Percentiles rank a stretch among this genome's conserved stretches.
Conservation (phyloP, 306 rosid species). For the Dryas octopetala region DNA sequence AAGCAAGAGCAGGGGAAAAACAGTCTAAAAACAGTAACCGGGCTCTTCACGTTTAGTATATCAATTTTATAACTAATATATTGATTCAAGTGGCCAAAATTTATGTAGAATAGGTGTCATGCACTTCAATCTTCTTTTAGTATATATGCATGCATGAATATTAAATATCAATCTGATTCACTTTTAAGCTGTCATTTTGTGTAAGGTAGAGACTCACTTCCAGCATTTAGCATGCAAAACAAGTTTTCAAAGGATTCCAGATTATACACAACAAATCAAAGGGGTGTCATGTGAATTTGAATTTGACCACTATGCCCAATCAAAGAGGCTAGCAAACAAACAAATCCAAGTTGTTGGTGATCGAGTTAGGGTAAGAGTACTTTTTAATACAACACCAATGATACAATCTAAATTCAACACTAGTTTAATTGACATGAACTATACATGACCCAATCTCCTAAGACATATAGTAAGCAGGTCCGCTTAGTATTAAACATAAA, state of each 20-base stretch:
- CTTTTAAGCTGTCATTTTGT: constrained; percentile 1
- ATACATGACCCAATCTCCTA: too few species aligned
- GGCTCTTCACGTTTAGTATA: too few species aligned
- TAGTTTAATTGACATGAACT: background rate
- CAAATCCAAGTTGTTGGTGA: background rate
- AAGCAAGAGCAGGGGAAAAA: background rate
- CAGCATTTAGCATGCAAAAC: background rate
- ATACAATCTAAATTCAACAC: fast-evolving
- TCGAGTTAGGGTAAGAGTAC: background rate
- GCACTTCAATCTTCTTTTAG: background rate
- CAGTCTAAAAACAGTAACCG: too few species aligned
- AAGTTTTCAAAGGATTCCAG: background rate
- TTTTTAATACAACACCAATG: background rate
- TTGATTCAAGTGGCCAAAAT: background rate
- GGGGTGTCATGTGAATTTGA: background rate
- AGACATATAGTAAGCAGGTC: too few species aligned
- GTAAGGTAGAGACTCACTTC: background rate
- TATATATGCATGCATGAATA: too few species aligned
- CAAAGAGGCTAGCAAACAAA: background rate
- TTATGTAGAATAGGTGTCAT: background rate
- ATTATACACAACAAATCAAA: background rate
- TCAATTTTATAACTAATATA: background rate
- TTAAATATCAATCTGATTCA: background rate
- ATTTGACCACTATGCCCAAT: background rate
- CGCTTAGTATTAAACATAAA: too few species aligned